Evolutionary conservation across 805 yeast genomes (phyloP).

Genomic region (Saturnispora quitensis): DNA sequence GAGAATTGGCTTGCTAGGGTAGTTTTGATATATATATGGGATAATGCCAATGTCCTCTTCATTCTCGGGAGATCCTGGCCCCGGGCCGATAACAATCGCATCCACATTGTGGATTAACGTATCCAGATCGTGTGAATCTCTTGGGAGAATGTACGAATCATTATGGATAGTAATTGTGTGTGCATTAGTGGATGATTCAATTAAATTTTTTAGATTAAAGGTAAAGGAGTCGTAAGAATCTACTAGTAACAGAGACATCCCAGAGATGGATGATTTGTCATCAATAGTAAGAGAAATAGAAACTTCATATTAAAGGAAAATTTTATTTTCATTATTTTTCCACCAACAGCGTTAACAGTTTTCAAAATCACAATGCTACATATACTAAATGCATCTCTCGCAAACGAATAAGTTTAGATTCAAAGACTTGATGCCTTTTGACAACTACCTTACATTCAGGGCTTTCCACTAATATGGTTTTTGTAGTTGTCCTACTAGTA

Average conservation of each 20-base stretch:
- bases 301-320: not conserved
- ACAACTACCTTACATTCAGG: too few relatives aligned
- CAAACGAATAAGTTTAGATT: too few relatives aligned
- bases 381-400: too few relatives aligned
- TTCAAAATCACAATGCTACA: not conserved
- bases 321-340: not conserved
- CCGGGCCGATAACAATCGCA: constrained; percentile 87
- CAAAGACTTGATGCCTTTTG: too few relatives aligned
- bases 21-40: constrained; percentile 38
- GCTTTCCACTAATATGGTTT: too few relatives aligned
- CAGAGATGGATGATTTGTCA: not conserved
- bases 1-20: constrained; percentile 51
- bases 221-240: constrained; percentile 97
- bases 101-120: constrained; percentile 46
- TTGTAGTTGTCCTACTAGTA: too few relatives aligned
- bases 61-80: constrained; percentile 83
- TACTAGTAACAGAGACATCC: constrained; percentile 53
- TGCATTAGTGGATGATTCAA: constrained; percentile 43
- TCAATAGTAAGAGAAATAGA: not conserved
- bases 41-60: constrained; percentile 66
- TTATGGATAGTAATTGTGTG: constrained; percentile 53
- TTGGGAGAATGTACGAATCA: constrained; percentile 37
- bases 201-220: constrained; percentile 59
- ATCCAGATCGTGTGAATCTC: constrained; percentile 29
- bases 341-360: not conserved